Conservation (phyloP, 257 asterid genomes). For the Ophiorrhiza pumila region DNA sequence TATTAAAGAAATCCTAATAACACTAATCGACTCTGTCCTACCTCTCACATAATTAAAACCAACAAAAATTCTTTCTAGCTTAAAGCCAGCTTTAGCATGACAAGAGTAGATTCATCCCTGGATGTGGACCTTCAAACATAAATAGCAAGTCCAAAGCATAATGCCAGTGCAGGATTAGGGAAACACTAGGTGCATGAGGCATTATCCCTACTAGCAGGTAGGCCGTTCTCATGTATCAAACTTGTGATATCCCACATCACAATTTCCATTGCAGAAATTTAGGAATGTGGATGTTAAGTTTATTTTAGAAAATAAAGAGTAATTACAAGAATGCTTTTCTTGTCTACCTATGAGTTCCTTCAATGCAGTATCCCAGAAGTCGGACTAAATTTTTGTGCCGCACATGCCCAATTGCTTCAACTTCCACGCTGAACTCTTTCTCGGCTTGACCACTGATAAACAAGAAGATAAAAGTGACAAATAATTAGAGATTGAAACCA, state of each 20-base stretch:
- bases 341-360: conserved; percentile 96
- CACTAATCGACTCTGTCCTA: neutral
- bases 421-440: conserved; percentile 89
- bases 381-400: conserved; percentile 96
- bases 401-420: conserved; percentile 95
- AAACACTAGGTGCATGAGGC: neutral
- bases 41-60: neutral
- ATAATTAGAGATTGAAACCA: conserved; percentile 2
- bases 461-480: conserved; percentile 11
- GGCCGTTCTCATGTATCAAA: neutral
- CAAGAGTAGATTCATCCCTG: neutral
- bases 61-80: neutral
- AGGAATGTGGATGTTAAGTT: neutral
- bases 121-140: neutral
- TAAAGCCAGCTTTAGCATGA: neutral
- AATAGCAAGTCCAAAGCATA: neutral
- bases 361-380: conserved; percentile 90
- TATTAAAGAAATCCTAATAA: neutral
- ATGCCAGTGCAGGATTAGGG: neutral
- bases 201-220: neutral
- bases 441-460: conserved; percentile 88
- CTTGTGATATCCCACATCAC: neutral
- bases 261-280: neutral
- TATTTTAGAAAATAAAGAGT: neutral
- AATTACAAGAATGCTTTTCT: neutral